Evolutionary conservation across 805 yeast genomes (phyloP), one percentile per base, ranked within the genome.

Genomic region (Zygosaccharomyces rouxii): DNA sequence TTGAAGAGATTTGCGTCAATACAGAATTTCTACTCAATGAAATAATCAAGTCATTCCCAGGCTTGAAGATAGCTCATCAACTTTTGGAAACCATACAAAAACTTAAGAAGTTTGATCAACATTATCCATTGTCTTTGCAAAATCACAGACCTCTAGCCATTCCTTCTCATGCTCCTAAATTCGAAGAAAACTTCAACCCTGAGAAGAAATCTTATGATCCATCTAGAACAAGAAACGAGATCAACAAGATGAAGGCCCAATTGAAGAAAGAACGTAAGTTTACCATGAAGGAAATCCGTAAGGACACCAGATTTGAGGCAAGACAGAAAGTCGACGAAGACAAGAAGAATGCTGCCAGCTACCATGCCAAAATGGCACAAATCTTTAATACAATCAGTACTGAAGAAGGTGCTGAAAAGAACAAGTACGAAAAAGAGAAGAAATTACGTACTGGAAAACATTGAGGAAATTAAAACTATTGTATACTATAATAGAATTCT

Each of bases 131-230:
- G 58, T 72, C 80, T 13, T 75, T 94, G 53, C 99, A 94, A 70
- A 71, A 79, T 6, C 97, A 90, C 71, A 80, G 79, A 61, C 89
- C 95, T 21, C 64, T 94, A 48, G 86, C 96, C 3, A 86, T 94
- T 61, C 83, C 89, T 35, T 78, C 96, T 2, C 78, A 78, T 60
- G 85, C 89, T 31, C 99, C 99, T 55, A 83, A 86, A 69, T 94
- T 85, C 66, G 97, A 92, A 70, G 98, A 89, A 62, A 89, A 89
- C 74, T 94, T 84, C 79, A 92, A 90, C 71, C 96, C 97, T 48
- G 97, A 89, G 64, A 87, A 83, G 79, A 90, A 87, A 71, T 86
- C 95, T 7, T 86, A 89, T 67, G 97, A 92, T 66, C 78, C 85
- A 45, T 86, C 90, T 65, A 76, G 82, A 57, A 82, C 84, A 51